phyloP scores from a whole-genome alignment of 148 eudicot species.

The Selenicereus undatus region DNA sequence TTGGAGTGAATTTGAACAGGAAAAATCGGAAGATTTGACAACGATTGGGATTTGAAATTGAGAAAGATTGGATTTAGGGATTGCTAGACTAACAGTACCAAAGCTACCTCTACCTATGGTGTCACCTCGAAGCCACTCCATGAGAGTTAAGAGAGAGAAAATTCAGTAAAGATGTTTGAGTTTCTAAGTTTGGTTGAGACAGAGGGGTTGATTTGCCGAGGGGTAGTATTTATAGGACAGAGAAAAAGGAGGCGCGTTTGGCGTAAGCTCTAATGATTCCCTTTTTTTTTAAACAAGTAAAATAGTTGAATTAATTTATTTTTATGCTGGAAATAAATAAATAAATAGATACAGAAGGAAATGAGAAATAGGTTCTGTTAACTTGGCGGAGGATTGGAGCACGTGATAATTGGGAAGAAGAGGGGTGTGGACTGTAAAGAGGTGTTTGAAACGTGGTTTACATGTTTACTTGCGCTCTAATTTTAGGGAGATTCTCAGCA shows the following conservation, averaged over 20 bases:
- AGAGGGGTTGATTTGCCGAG: not conserved
- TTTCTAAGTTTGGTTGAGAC: constrained; percentile 10
- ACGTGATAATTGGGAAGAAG: constrained; percentile 55
- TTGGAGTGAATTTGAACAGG: constrained; percentile 36
- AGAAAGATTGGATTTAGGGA: constrained; percentile 28
- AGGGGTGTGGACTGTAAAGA: not conserved
- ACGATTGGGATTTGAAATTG: constrained; percentile 39
- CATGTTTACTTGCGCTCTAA: constrained; percentile 2
- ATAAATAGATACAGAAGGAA: not conserved
- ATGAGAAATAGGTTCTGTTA: not conserved
- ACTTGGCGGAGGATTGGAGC: constrained; percentile 24
- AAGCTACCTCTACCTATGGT: constrained; percentile 77
- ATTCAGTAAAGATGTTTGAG: not conserved
- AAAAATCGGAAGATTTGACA: constrained; percentile 51
- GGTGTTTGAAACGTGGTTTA: constrained; percentile 18
- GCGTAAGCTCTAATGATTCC: constrained; percentile 5
- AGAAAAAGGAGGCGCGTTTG: constrained; percentile 2
- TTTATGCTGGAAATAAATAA: not conserved
- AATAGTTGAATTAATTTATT: not conserved
- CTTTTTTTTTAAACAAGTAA: not conserved
- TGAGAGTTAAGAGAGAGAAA: constrained; percentile 7
- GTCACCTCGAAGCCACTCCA: constrained; percentile 86
- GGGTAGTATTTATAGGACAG: constrained; percentile 20
- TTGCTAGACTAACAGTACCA: constrained; percentile 58
- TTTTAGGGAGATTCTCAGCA: not conserved